Evolutionary conservation across 257 asterid genomes (phyloP).

Genomic region (Fraxinus pennsylvanica): DNA sequence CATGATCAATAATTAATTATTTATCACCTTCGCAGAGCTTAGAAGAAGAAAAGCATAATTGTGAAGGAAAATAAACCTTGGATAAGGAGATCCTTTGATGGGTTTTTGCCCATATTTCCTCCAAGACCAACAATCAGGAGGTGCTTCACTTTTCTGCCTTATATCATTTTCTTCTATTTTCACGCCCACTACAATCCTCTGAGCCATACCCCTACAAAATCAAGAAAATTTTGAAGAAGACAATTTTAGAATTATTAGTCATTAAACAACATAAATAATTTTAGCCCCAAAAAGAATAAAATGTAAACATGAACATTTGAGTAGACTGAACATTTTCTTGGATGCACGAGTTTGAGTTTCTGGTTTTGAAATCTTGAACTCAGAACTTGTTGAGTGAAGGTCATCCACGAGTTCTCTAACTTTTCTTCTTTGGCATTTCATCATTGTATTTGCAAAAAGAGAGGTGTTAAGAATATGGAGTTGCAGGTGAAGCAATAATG

Average conservation of each 20-base stretch:
- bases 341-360: constrained; percentile 32
- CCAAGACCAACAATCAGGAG: constrained; percentile 76
- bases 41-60: not conserved
- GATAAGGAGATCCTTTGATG: constrained; percentile 72
- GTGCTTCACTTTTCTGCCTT: constrained; percentile 55
- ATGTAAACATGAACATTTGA: too few relatives aligned
- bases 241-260: not conserved
- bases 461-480: constrained; percentile 22
- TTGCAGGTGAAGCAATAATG: constrained; percentile 29
- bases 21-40: too few relatives aligned
- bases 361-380: constrained; percentile 27
- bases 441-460: not conserved
- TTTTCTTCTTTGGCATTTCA: not conserved
- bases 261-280: too few relatives aligned
- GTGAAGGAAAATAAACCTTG: constrained; percentile 40
- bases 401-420: constrained; percentile 29
- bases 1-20: too few relatives aligned
- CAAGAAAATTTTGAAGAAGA: not conserved
- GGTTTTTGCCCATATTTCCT: constrained; percentile 79
- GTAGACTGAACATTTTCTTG: constrained; percentile 50
- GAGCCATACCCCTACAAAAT: constrained; percentile 46
- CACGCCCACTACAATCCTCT: constrained; percentile 57
- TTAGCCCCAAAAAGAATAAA: too few relatives aligned
- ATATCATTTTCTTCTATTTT: constrained; percentile 44
- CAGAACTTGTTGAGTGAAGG: constrained; percentile 22